Evolutionary conservation across 371 early-diverging fungal genomes (phyloP), one percentile per base, ranked within the genome.

Genomic region (Capillidium rhysosporum): DNA sequence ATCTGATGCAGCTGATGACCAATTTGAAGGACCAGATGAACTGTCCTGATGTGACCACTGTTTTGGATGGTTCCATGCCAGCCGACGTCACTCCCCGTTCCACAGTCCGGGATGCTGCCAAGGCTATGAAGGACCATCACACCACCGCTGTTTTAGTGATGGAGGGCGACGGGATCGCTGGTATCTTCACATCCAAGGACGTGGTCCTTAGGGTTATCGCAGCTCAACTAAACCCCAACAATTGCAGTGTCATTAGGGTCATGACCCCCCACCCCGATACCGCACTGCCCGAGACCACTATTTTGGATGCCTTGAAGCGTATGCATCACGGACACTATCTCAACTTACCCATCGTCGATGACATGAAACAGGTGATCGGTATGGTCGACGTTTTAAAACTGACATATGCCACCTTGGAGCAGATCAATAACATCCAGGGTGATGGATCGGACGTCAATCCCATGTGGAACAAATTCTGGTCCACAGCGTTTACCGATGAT

Each of bases 241-340:
- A 71, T 25, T 93, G 94, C 61, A 82, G 85, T 31, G 92, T 94
- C 40, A 84, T 92, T 29, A 82, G 93, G 56, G 92, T 94, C 16
- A 92, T 96, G 95, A 97, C 97, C 0, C 95, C 95, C 52, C 91
- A 95, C 57, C 97, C 97, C 8, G 96, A 97, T 68, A 85, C 87
- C n/a, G 89, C 91, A 1, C 60, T 72, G 39, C 73, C 84, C 14
- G 68, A 77, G 26, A 85, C 85, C 29, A 78, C 88, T 47, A 86
- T 95, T 56, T 64, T 94, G 55, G 93, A 93, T 31, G 97, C 92
- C 2, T 73, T 97, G 56, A 87, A 87, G 65, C 89, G 86, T 65
- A 86, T 97, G 83, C 81, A 97, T 67, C 79, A 86, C 61, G 88
- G 91, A 2, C 88, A 90, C 56, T 96, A 88, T 65, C 73, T 94